Evolutionary conservation across 495 filamentous ascomycete genomes (phyloP).

Genomic region (Stereocaulon alpinum): DNA sequence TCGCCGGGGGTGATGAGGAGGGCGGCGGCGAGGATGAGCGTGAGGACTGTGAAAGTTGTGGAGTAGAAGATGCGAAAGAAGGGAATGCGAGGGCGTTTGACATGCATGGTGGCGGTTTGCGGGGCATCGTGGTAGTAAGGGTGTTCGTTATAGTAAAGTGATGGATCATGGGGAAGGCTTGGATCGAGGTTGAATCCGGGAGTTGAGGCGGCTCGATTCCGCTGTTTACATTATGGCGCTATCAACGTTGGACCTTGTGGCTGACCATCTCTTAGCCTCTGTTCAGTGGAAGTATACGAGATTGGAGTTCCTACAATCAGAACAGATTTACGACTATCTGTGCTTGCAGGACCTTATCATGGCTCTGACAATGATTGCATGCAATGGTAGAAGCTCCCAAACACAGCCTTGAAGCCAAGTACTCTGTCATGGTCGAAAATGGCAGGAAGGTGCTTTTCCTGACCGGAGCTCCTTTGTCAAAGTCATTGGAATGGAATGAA

Average conservation of each 20-base stretch:
- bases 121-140: conserved; percentile 3
- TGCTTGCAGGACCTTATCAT: no score
- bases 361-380: background rate
- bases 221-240: background rate
- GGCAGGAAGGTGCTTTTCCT: conserved; percentile 11
- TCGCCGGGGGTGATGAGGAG: conserved; percentile 77
- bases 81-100: conserved; percentile 30
- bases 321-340: no score
- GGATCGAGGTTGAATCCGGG: background rate
- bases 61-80: conserved; percentile 74
- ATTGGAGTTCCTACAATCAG: no score
- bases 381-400: background rate
- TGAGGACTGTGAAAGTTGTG: conserved; percentile 67
- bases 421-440: background rate
- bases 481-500: conserved; percentile 20
- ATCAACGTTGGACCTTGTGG: no score
- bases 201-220: background rate
- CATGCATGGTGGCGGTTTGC: conserved; percentile 6
- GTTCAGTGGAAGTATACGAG: no score
- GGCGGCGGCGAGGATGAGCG: conserved; percentile 58
- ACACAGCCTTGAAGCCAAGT: background rate
- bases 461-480: conserved; percentile 21
- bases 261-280: no score
- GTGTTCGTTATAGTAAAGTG: background rate
- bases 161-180: background rate